Evolutionary conservation across 108 stramenopile genomes (phyloP).

Genomic region (Stephanodiscus triporus): DNA sequence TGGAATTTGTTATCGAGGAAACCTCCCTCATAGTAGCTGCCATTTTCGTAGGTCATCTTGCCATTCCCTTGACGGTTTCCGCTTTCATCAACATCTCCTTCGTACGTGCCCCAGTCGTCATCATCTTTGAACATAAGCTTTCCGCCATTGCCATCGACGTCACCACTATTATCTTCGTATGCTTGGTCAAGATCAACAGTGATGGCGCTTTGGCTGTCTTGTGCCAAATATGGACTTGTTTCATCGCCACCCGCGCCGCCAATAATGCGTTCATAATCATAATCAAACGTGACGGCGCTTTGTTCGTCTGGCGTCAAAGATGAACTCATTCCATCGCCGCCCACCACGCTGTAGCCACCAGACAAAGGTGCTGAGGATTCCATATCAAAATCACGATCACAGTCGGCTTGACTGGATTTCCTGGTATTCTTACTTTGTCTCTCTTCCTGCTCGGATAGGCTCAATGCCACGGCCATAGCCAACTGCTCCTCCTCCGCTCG

Average conservation of each 20-base stretch:
- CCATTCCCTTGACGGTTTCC: conserved; percentile 20
- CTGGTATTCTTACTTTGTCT: not conserved
- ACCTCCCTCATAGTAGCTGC: conserved; percentile 5
- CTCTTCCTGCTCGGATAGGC: conserved; percentile 48
- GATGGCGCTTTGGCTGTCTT: not conserved
- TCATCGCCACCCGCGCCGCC: not conserved
- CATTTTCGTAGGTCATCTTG: conserved; percentile 24
- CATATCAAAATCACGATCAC: conserved; percentile 5
- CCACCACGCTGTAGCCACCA: not conserved
- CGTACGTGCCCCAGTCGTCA: not conserved
- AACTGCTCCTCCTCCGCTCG: conserved; percentile 50
- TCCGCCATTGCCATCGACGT: not conserved
- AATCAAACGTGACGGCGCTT: not conserved
- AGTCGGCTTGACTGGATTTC: not conserved
- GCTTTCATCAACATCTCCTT: conserved; percentile 13
- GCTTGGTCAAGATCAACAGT: not conserved
- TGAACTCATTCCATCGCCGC: not conserved
- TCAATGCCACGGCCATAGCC: conserved; percentile 59
- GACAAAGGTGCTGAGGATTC: no score
- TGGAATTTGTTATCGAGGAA: conserved; percentile 19
- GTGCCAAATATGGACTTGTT: not conserved
- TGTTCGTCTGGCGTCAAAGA: not conserved
- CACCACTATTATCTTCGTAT: not conserved
- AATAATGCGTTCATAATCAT: not conserved
- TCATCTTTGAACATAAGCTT: conserved; percentile 18